phyloP scores from a whole-genome alignment of 2,329 filamentous ascomycete species.

The Aspergillus spinulosporus region DNA sequence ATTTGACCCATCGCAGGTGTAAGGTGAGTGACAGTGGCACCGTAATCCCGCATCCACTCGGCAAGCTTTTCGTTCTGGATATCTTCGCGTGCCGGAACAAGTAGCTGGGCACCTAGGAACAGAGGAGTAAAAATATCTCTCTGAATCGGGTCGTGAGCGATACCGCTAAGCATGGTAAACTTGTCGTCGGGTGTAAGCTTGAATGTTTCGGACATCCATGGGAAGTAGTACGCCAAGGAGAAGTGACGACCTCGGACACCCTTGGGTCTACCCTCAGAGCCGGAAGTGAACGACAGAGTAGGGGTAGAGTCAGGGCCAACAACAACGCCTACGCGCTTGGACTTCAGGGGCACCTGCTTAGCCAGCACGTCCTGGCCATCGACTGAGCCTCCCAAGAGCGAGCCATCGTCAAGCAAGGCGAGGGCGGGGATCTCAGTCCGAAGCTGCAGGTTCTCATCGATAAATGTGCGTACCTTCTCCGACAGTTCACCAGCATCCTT shows the following conservation, averaged over 20 bases:
- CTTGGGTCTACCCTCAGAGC: constrained; percentile 76
- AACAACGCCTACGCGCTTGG: constrained; percentile 65
- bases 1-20: constrained; percentile 98
- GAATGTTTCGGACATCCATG: constrained; percentile 90
- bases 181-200: constrained; percentile 67
- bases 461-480: constrained; percentile 63
- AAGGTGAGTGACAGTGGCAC: constrained; percentile 78
- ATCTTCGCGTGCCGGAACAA: constrained; percentile 77
- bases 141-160: constrained; percentile 63
- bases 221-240: constrained; percentile 80
- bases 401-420: constrained; percentile 68
- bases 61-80: constrained; percentile 83
- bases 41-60: constrained; percentile 80
- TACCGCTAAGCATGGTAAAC: constrained; percentile 83
- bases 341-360: constrained; percentile 53
- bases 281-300: constrained; percentile 73
- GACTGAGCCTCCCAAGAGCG: constrained; percentile 66
- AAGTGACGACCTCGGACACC: constrained; percentile 87
- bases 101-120: constrained; percentile 76
- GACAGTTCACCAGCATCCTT: constrained; percentile 66
- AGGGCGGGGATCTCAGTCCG: constrained; percentile 74
- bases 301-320: constrained; percentile 84
- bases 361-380: constrained; percentile 69
- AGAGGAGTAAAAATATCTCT: constrained; percentile 86
- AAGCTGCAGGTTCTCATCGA: constrained; percentile 70